These are phyloP conservation scores for Ophiocytium majus DNA, from an alignment of 352 stramenopile species.

Conservation along the genomic window DNA sequence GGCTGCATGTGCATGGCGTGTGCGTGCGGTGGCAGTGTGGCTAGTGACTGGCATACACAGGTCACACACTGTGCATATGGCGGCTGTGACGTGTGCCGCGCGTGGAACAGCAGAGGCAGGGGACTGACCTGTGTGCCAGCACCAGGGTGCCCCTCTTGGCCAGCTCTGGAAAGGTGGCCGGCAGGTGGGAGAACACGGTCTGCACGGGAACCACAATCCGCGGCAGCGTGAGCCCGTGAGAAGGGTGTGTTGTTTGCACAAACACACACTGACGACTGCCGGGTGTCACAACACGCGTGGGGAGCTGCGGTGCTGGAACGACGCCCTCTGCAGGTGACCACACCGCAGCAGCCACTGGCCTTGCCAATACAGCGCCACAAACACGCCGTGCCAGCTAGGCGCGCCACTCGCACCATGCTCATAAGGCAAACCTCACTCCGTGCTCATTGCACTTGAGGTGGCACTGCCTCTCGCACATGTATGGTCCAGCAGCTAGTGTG, in stretches of 20 bases:
- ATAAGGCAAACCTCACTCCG: too few species aligned
- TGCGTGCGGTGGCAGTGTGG: too few species aligned
- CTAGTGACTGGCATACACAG: too few species aligned
- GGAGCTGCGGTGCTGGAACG: background rate
- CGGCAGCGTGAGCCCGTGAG: background rate
- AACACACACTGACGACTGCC: background rate
- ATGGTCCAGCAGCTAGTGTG: background rate
- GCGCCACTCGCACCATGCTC: too few species aligned
- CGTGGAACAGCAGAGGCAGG: too few species aligned
- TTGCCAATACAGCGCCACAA: background rate
- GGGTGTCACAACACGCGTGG: background rate
- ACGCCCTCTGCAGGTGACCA: background rate
- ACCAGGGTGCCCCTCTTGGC: slow-evolving; percentile 42
- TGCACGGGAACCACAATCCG: background rate
- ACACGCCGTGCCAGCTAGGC: background rate
- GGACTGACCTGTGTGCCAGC: slow-evolving; percentile 40
- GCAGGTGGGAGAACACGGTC: slow-evolving; percentile 13
- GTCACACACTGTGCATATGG: too few species aligned
- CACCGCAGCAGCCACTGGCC: background rate
- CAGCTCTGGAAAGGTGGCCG: slow-evolving; percentile 40
- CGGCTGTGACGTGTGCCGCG: too few species aligned
- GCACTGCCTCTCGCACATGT: background rate
- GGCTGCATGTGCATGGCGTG: too few species aligned
- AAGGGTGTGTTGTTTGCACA: background rate
- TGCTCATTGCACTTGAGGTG: too few species aligned